Evolutionary conservation across 345 rosid genomes (phyloP), one percentile per base, ranked within the genome.

Genomic region (Streptanthus diversifolius): DNA sequence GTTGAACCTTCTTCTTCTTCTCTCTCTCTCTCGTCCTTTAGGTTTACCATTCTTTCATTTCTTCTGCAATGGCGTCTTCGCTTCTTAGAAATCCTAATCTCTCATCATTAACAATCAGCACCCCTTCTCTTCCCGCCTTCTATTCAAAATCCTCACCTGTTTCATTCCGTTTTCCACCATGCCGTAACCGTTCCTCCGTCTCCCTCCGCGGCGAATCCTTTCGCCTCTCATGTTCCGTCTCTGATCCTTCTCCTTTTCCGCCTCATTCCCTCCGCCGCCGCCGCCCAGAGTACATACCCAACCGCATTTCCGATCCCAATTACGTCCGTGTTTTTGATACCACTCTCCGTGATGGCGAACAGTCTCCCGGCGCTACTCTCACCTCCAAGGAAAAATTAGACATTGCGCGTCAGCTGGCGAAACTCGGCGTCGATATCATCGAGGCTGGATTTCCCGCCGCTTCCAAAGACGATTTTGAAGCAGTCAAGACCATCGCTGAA

Each of bases 291-390:
- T 91, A 91, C 82, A 54, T 88, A 63, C 96, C 99, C 35, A 80
- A 79, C 82, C 88, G 71, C 45, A 92, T 95, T 51, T 63, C 88
- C 2, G 88, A 88, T 72, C 92, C 97, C 22, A 76, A 73, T 53
- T 92, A 95, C 63, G 91, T 95, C 66, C 88, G 98, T 35, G 51
- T 92, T 72, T 90, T 95, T 71, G 99, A 95, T 72, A 95, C 99
- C 18, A 95, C 99, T 55, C 99, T 91, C 79, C 96, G 98, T 2
- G 98, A 95, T 72, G 99, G 99, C 51, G 99, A 95, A 68, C 99
- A 92, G 73, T 92, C 99, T 69, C 99, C 97, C 0, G 99, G 99
- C 68, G 99, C 99, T 75, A 82, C 97, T 1, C 78, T 95, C 15
- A 92, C 98, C 8, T 85, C 99, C 66, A 91, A 92, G 74, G 93